Evolutionary conservation across 1,284 basidiomycete genomes (phyloP).

Genomic region (Heterobasidion occidentale): DNA sequence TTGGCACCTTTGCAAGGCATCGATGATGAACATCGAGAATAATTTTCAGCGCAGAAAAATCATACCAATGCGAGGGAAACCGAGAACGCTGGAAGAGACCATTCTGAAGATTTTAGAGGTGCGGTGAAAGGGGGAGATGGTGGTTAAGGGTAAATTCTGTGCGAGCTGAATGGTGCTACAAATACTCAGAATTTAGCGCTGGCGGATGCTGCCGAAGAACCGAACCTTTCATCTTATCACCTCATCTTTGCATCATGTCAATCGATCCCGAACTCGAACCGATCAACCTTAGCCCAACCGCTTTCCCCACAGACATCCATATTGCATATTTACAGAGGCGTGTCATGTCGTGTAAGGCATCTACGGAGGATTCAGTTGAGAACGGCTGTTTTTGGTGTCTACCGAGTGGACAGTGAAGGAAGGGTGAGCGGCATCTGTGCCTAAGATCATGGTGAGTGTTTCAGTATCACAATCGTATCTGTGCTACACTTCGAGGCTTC

Average conservation of each 20-base stretch:
- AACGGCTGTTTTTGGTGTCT: too few species aligned
- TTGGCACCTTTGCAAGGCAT: slow-evolving; percentile 57
- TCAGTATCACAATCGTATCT: too few species aligned
- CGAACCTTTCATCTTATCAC: neutral
- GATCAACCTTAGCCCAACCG: neutral
- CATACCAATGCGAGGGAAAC: slow-evolving; percentile 95
- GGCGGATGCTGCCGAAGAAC: neutral
- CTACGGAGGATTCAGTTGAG: too few species aligned
- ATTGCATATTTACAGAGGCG: too few species aligned
- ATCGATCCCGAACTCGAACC: neutral
- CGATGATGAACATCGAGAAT: neutral
- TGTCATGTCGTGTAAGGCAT: too few species aligned
- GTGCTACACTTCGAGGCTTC: too few species aligned
- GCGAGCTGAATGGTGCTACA: neutral
- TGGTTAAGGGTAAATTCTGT: slow-evolving; percentile 8
- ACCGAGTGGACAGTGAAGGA: too few species aligned
- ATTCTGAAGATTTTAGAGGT: slow-evolving; percentile 31
- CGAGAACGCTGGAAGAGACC: slow-evolving; percentile 84
- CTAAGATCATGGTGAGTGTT: too few species aligned
- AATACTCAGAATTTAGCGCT: neutral
- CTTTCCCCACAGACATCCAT: too few species aligned
- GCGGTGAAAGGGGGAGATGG: slow-evolving; percentile 18
- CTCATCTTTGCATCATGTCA: neutral
- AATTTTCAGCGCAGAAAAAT: neutral
- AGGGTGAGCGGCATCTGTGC: too few species aligned